These are phyloP conservation scores for Anthoceros angustus DNA, from an alignment of 225 moss, liverwort and hornwort genomes.

Conservation along the genomic window DNA sequence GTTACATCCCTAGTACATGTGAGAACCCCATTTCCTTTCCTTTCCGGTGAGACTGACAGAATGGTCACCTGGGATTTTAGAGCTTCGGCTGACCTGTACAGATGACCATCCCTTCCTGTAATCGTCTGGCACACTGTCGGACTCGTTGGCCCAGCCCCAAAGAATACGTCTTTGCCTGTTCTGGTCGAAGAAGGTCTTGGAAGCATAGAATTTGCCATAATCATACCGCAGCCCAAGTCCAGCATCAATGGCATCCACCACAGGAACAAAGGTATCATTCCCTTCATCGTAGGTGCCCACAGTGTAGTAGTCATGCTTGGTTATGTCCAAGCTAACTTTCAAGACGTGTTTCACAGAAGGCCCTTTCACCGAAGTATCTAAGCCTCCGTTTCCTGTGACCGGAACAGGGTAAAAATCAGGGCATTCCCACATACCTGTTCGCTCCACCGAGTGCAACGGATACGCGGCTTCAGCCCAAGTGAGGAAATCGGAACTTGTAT, in stretches of 20 bases:
- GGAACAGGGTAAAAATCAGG: conserved; percentile 65
- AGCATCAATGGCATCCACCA: conserved; percentile 8
- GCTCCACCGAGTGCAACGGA: conserved; percentile 26
- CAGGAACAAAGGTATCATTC: conserved; percentile 43
- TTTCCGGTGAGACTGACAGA: no score
- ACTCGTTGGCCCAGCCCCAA: conserved; percentile 5
- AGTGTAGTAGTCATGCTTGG: conserved; percentile 45
- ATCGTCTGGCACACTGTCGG: neutral
- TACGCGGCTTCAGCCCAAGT: conserved; percentile 30
- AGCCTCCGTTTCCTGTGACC: conserved; percentile 22
- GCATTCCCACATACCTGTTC: conserved; percentile 95
- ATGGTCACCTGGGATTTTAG: neutral
- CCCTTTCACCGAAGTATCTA: conserved; percentile 21
- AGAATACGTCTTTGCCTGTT: neutral
- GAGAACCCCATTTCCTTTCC: neutral
- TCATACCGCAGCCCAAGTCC: neutral
- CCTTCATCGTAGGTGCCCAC: conserved; percentile 37
- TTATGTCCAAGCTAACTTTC: conserved; percentile 47
- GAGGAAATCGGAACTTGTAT: conserved; percentile 45
- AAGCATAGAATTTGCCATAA: conserved; percentile 5
- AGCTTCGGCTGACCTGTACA: neutral
- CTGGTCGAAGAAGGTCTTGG: conserved; percentile 7
- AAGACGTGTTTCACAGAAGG: conserved; percentile 50
- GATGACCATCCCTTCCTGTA: neutral
- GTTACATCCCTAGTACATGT: neutral